These are phyloP conservation scores for Spizellomyces sp. DNA, from an alignment of 192 early-diverging fungal species.

Conservation along the genomic window DNA sequence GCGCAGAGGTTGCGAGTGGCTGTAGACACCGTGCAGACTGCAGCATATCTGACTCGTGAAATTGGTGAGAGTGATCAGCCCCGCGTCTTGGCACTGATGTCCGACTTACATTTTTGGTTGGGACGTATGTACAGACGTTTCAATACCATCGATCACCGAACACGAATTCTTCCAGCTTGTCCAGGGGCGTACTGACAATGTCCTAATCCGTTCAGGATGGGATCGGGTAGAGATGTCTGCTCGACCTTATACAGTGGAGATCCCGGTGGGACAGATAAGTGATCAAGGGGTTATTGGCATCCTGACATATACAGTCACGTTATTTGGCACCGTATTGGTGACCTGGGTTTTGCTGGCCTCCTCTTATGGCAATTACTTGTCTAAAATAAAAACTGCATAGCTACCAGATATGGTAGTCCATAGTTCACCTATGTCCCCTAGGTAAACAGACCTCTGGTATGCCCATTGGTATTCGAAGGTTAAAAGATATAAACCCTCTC, in stretches of 20 bases:
- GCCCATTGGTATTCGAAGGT: neutral
- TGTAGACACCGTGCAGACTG: neutral
- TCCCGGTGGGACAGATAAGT: too few relatives aligned
- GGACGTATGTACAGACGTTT: neutral
- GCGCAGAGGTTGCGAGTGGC: neutral
- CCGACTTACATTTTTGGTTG: too few relatives aligned
- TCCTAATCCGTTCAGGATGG: too few relatives aligned
- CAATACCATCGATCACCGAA: neutral
- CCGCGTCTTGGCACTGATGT: neutral
- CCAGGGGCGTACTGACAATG: neutral
- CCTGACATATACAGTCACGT: too few relatives aligned
- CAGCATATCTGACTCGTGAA: neutral
- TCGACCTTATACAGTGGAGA: too few relatives aligned
- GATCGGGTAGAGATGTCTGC: too few relatives aligned
- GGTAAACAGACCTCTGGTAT: neutral
- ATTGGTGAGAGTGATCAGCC: neutral
- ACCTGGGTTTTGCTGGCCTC: neutral
- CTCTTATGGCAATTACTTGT: neutral
- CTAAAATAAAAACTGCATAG: neutral
- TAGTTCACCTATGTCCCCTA: neutral
- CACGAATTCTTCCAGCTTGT: neutral
- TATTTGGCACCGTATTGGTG: neutral
- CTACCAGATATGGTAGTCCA: neutral
- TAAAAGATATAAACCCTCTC: neutral
- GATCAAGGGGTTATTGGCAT: too few relatives aligned